phyloP scores from a whole-genome alignment of 1,284 basidiomycete species.

The Coriolopsis trogii region DNA sequence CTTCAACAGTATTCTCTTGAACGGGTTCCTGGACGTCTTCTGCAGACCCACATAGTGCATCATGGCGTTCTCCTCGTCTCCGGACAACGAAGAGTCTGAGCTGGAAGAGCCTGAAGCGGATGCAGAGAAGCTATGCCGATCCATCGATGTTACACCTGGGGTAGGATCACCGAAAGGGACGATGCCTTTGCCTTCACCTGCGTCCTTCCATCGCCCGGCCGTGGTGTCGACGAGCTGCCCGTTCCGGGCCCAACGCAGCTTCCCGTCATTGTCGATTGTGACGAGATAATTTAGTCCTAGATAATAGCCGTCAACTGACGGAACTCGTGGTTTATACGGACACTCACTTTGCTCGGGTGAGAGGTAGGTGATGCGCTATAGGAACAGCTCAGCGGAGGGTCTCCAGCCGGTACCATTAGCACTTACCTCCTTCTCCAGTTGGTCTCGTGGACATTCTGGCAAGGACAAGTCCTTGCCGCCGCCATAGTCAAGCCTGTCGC shows the following conservation, averaged over 20 bases:
- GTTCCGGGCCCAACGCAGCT: slow-evolving; percentile 72
- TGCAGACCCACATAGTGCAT: slow-evolving; percentile 52
- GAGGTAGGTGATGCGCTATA: slow-evolving; percentile 55
- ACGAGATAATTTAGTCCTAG: slow-evolving; percentile 73
- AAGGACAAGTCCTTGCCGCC: slow-evolving; percentile 67
- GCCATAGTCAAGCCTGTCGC: slow-evolving; percentile 70
- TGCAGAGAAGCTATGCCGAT: slow-evolving; percentile 31
- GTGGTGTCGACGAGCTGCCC: slow-evolving; percentile 66
- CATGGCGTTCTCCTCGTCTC: slow-evolving; percentile 41
- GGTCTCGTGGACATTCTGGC: slow-evolving; percentile 66
- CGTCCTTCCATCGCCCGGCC: slow-evolving; percentile 65
- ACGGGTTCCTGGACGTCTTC: slow-evolving; percentile 35
- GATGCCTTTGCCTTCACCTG: slow-evolving; percentile 59
- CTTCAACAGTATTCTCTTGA: slow-evolving; percentile 45
- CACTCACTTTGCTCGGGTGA: slow-evolving; percentile 64
- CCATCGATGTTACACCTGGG: slow-evolving; percentile 16
- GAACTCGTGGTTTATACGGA: too few species aligned
- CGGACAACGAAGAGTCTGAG: slow-evolving; percentile 22
- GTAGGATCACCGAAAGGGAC: slow-evolving; percentile 45
- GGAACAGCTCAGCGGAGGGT: neutral
- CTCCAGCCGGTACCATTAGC: neutral
- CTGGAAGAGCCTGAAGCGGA: slow-evolving; percentile 3
- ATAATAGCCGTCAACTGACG: too few species aligned
- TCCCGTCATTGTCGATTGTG: slow-evolving; percentile 62
- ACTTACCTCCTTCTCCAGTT: slow-evolving; percentile 66